Base-by-base conservation (phyloP, 75 land plant species). In the Cunninghamia lanceolata region DNA sequence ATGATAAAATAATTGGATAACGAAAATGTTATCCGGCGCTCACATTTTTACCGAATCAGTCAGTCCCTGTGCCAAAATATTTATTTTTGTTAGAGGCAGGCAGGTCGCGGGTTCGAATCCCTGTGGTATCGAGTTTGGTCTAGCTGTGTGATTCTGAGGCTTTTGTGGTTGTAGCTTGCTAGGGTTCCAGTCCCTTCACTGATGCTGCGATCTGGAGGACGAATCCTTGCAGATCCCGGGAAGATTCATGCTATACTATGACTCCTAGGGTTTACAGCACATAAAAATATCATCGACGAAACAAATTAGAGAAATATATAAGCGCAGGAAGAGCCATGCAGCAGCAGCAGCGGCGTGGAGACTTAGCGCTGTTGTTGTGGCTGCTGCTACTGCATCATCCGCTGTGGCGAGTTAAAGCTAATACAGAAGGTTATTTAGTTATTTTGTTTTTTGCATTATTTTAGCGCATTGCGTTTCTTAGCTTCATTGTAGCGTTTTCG, bases 391-490 rank as follows among this genome's bases (percentile, higher is more conserved):
- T 87, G 59, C 43, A 80, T 54, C 85, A 87, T 32, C 88, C 85
- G 47, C 59, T 86, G 25, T 53, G 83, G 39, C 81, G 45, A 78
- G 86, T 87, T 84, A 59, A 13, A 0, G 74, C 90, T 2, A 89
- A 89, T 54, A 34, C 82, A 71, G 90, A 89, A 86, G 90, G 90
- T 89, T 50, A 38, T 56, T 38, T 40, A 13, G 42, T 42, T 80
- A 21, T 79, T 42, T 78, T 40, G 30, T 8, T 78, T 74, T 8
- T 75, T 14, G 4, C 42, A 25, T 78, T 9, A 10, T 36, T 42
- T 43, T 38, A 35, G 40, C 16, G 19, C 36, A 2, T 19, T 36
- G 32, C 6, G 36, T 75, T 36, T 3, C 40, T 38, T 78, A 25
- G 19, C 8, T 78, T 25, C 39, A 19, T 19, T 42, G 17, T 78